Evolutionary conservation across 1,139 yeast genomes (phyloP), one percentile per base, ranked within the genome.

Genomic region (Suhomyces kunorum): DNA sequence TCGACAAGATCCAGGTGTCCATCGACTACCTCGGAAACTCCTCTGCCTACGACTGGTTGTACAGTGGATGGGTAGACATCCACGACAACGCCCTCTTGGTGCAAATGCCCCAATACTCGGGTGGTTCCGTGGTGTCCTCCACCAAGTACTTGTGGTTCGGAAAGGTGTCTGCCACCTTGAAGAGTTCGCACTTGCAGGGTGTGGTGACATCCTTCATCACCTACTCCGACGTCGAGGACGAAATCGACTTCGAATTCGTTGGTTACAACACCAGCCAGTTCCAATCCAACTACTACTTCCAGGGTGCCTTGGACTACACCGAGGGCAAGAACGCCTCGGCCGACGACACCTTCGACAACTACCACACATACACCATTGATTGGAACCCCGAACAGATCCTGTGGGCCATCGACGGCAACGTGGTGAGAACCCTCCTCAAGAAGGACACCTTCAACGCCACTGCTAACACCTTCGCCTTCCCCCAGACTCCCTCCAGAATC

Each of bases 401-500:
- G 28, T 89, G 97, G 97, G 66, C 64, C 32, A 65, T 89, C 40
- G 95, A 89, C 58, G 95, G 89, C 34, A 66, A 71, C 28, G 62
- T 61, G 11, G 81, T 82, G 26, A 83, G 97, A 67, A 80, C 87
- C 4, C 72, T 89, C 53, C 61, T 72, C 38, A 84, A 69, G 58
- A 66, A 66, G 14, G 86, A 78, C 48, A 88, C 96, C 18, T 83
- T 69, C 61, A 88, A 89, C 63, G 61, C 63, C 5, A 85, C 96
- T 13, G 47, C 76, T 8, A 68, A 78, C 8, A 54, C 56, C 16
- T 87, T 81, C 66, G 64, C 66, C 45, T 90, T 61, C 68, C 98
- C 98, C n/a, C 94, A 87, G 66, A 88, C 97, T 4, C 98, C 98
- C 2, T 72, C 92, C 36, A 78, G 95, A 57, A 65, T 90, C 43